These are phyloP conservation scores for Glycine soja DNA, from an alignment of 306 rosid species.

Conservation along the genomic window DNA sequence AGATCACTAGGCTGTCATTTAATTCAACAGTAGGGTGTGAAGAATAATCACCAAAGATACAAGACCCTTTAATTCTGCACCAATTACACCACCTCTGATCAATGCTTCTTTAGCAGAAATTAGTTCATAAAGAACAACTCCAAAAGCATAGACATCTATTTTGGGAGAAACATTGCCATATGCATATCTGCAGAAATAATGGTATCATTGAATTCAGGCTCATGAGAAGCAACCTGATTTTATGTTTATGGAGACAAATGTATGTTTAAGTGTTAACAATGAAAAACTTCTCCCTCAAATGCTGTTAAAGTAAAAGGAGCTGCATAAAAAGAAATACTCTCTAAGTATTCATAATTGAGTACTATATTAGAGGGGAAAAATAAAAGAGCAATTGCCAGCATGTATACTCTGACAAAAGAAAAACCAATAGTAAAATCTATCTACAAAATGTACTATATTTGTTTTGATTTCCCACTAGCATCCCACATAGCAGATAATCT, in stretches of 20 bases:
- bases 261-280: neutral
- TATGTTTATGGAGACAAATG: neutral
- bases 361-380: too few relatives aligned
- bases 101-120: constrained; percentile 91
- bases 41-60: constrained; percentile 70
- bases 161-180: constrained; percentile 84
- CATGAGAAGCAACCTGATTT: constrained; percentile 7
- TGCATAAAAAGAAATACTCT: neutral
- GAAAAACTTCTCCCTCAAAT: neutral
- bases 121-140: constrained; percentile 89
- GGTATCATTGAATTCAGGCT: constrained; percentile 30
- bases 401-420: too few relatives aligned
- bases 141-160: constrained; percentile 87
- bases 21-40: constrained; percentile 22
- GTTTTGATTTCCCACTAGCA: too few relatives aligned
- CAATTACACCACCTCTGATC: constrained; percentile 48
- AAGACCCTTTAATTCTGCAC: constrained; percentile 66
- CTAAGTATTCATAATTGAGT: neutral
- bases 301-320: constrained; percentile 13
- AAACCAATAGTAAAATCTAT: too few relatives aligned
- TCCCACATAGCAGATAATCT: too few relatives aligned
- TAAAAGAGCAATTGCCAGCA: too few relatives aligned
- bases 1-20: neutral
- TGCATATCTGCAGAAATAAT: constrained; percentile 68
- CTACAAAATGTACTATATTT: too few relatives aligned